Conservation (phyloP, 371 early-diverging fungal species). For the Capniomyces stellatus region DNA sequence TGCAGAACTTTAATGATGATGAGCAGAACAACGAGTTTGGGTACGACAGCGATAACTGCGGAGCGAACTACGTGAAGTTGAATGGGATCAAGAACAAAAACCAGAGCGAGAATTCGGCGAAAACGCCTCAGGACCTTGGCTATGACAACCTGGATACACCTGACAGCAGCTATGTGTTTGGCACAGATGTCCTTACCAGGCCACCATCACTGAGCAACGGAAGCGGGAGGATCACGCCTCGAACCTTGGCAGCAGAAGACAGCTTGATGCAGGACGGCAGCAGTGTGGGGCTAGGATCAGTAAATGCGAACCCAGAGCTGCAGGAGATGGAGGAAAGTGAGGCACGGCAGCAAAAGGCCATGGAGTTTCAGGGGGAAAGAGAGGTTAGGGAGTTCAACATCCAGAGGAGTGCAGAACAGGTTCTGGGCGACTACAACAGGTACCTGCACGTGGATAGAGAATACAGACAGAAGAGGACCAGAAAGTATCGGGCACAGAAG, state of each 20-base stretch:
- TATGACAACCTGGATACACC: neutral
- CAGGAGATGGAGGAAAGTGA: neutral
- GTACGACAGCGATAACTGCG: conserved; percentile 14
- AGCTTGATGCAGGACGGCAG: neutral
- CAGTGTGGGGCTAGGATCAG: no score
- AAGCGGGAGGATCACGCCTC: no score
- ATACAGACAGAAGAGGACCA: conserved; percentile 5
- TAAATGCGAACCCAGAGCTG: neutral
- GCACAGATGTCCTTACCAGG: no score
- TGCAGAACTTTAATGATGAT: conserved; percentile 15
- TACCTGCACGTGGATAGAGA: neutral
- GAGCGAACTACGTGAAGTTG: neutral
- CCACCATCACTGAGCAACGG: no score
- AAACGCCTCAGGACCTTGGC: neutral
- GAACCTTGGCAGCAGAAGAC: neutral
- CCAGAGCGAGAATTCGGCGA: neutral
- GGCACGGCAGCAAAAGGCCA: neutral
- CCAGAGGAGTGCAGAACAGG: conserved; percentile 9
- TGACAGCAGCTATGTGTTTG: neutral
- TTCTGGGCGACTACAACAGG: conserved; percentile 6
- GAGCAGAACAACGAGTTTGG: conserved; percentile 20
- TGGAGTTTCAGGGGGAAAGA: neutral
- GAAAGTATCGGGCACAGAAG: conserved; percentile 5
- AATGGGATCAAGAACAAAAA: neutral
- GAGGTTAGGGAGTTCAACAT: neutral